A percentile compares a stretch with the other conserved stretches of the same genome.
These are phyloP conservation scores for Coemansia sp. DNA, from an alignment of 192 early-diverging fungal species.

Conservation along the genomic window DNA sequence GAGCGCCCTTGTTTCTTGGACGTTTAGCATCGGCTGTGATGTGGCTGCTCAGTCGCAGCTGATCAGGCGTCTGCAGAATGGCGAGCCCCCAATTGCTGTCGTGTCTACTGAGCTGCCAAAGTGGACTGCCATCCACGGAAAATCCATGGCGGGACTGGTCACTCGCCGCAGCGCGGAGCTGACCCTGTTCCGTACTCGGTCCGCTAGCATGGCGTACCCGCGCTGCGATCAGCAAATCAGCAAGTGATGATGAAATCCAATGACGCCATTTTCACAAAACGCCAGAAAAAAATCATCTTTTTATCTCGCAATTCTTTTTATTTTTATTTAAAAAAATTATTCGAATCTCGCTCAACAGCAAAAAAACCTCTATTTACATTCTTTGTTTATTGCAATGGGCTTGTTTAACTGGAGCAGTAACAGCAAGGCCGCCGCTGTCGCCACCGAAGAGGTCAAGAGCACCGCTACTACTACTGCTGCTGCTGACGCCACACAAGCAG, in stretches of 20 bases:
- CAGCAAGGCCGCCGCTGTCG: too few species aligned
- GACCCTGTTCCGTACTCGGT: constrained; percentile 11
- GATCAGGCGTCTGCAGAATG: constrained; percentile 12
- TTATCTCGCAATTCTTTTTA: neutral
- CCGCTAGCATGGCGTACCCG: neutral
- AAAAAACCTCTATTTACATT: too few species aligned
- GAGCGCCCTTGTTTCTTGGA: constrained; percentile 38
- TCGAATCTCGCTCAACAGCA: too few species aligned
- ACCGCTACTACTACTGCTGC: neutral
- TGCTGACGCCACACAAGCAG: too few species aligned
- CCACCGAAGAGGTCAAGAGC: neutral
- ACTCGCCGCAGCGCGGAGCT: constrained; percentile 13
- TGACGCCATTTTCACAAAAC: neutral
- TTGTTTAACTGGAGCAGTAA: neutral
- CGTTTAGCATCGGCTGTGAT: constrained; percentile 30
- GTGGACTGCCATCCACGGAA: constrained; percentile 3
- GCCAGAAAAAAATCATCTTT: neutral
- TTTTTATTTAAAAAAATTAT: too few species aligned
- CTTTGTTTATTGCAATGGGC: constrained; percentile 1
- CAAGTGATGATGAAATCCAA: too few species aligned
- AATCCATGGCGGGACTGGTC: neutral
- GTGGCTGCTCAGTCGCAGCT: constrained; percentile 16
- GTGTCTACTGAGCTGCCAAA: constrained; percentile 10
- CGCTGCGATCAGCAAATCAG: neutral
- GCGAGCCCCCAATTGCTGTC: constrained; percentile 11